These are phyloP conservation scores for Penicillium crystallinum DNA, from an alignment of 495 filamentous ascomycete species.

Conservation along the genomic window DNA sequence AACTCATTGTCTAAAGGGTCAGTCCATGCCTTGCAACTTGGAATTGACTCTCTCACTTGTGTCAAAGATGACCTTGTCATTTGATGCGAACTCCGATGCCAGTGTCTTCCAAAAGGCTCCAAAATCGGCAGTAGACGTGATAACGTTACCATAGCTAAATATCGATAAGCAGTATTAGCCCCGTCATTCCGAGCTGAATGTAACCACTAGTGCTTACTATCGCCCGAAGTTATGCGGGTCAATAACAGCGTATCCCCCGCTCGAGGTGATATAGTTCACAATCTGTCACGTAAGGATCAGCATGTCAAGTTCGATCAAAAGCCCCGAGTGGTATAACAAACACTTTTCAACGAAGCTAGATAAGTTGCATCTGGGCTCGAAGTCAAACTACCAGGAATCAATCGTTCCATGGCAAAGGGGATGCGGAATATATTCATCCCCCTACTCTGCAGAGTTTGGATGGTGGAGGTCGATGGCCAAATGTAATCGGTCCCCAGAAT, in stretches of 20 bases:
- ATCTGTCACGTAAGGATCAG: constrained; percentile 27
- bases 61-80: constrained; percentile 56
- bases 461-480: constrained; percentile 49
- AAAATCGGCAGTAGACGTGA: constrained; percentile 55
- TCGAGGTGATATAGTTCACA: constrained; percentile 52
- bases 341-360: constrained; percentile 30
- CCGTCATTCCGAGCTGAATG: neutral
- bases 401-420: constrained; percentile 61
- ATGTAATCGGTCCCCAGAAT: constrained; percentile 51
- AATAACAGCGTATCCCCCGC: constrained; percentile 56
- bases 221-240: constrained; percentile 65
- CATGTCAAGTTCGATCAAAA: neutral
- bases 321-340: constrained; percentile 17
- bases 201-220: constrained; percentile 16
- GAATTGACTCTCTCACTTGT: constrained; percentile 19
- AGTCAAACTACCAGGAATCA: constrained; percentile 46
- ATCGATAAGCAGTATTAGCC: neutral
- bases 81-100: constrained; percentile 50
- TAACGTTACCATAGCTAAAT: constrained; percentile 55
- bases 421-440: constrained; percentile 66
- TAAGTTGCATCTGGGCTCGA: constrained; percentile 32
- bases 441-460: constrained; percentile 49
- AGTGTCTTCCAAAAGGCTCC: constrained; percentile 56
- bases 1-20: constrained; percentile 57
- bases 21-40: neutral